Evolutionary conservation across 108 stramenopile species (phyloP), one percentile per base, ranked within the genome.

Genomic region (Cyclotella distinguenda): DNA sequence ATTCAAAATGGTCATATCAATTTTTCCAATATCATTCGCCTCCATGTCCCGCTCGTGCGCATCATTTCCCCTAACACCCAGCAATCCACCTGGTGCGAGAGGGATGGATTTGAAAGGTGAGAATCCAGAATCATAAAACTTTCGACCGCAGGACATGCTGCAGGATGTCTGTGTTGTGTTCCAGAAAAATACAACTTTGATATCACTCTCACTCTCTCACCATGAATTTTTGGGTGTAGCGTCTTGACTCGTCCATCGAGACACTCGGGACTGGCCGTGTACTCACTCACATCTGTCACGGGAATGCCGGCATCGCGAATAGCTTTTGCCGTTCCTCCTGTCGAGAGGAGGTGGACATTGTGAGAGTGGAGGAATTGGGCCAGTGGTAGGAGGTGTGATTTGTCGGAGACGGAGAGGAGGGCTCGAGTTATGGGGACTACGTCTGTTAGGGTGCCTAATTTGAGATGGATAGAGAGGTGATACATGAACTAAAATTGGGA

Each of bases 201-300:
- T n/a, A n/a, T n/a, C n/a, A n/a, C n/a, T n/a, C n/a, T n/a, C n/a
- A n/a, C n/a, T n/a, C n/a, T n/a, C n/a, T n/a, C n/a, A n/a, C 98
- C 98, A 64, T 99, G 98, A 33, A 99, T 83, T 81, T 93, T 96
- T 60, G 98, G 96, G 76, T 99, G 98, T 35, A 99, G 81, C 2
- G 98, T 98, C 83, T 99, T 99, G 76, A 99, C 98, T 25, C 98
- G 90, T 27, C 98, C 98, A 64, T 98, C 98, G 46, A 99, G 70
- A 64, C 97, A 97, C 80, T 99, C 97, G 21, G 89, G 91, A 16
- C 86, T 83, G 11, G 83, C 86, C 28, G 98, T 99, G 71, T 95
- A 95, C 7, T 99, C 98, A 28, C 81, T 66, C 13, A 99, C 96
- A 69, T 97, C 95, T 45, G 64, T 85, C 53, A 94, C 91, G 15